Conservation (phyloP, 2,329 filamentous ascomycete genomes). For the Coniosporium tulheliwenetii region DNA sequence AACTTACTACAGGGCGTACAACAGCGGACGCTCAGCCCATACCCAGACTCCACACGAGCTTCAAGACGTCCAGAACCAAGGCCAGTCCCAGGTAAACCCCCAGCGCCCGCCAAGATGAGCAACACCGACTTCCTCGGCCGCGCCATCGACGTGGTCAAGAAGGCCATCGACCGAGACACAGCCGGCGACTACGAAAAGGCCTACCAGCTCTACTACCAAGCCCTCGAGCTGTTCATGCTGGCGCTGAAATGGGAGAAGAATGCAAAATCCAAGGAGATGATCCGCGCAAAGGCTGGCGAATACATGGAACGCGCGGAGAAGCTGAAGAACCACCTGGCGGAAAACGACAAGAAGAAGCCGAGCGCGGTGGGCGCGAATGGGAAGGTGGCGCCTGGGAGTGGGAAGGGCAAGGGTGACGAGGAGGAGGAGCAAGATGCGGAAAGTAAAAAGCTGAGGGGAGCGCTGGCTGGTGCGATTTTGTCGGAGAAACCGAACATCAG, state of each 20-base stretch:
- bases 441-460: slow-evolving; percentile 84
- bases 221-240: slow-evolving; percentile 96
- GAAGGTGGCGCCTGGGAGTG: slow-evolving; percentile 45
- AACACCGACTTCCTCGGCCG: slow-evolving; percentile 94
- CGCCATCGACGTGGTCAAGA: slow-evolving; percentile 92
- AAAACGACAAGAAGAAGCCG: slow-evolving; percentile 55
- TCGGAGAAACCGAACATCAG: slow-evolving; percentile 91
- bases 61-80: too few species aligned
- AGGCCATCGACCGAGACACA: slow-evolving; percentile 92
- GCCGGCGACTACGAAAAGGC: slow-evolving; percentile 94
- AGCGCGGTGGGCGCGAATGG: slow-evolving; percentile 60
- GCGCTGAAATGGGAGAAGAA: slow-evolving; percentile 99
- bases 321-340: slow-evolving; percentile 76
- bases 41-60: too few species aligned
- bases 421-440: slow-evolving; percentile 66
- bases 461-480: slow-evolving; percentile 80
- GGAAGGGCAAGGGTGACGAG: slow-evolving; percentile 42
- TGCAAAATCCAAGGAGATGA: slow-evolving; percentile 91
- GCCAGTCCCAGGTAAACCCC: too few species aligned
- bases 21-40: too few species aligned
- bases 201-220: slow-evolving; percentile 89
- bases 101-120: slow-evolving; percentile 45
- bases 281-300: slow-evolving; percentile 82
- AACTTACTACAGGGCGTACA: too few species aligned
- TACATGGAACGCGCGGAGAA: slow-evolving; percentile 99